phyloP scores from a whole-genome alignment of 257 asterid species.

The Handroanthus guayacan region DNA sequence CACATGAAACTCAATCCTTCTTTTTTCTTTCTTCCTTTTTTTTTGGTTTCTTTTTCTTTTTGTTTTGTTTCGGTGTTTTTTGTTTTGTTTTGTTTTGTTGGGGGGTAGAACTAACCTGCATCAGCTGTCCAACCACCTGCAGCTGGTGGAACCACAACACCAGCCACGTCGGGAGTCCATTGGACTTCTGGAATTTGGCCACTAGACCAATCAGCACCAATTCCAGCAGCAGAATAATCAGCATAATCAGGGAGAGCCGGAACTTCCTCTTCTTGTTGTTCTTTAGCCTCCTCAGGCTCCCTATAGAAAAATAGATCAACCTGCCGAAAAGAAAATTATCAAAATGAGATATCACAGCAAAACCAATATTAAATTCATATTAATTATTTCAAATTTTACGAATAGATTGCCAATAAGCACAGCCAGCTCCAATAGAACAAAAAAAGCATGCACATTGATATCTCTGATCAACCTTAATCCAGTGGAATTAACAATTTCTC shows the following conservation, averaged over 20 bases:
- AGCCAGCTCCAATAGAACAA: not conserved
- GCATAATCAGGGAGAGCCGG: slow-evolving; percentile 51
- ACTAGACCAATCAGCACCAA: slow-evolving; percentile 52
- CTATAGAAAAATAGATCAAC: slow-evolving; percentile 58
- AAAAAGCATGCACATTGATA: not conserved
- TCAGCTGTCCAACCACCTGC: slow-evolving; percentile 44
- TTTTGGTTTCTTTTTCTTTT: no score
- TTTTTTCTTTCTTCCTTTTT: no score
- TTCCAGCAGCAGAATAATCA: slow-evolving; percentile 47
- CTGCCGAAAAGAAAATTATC: slow-evolving; percentile 21
- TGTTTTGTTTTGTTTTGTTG: no score
- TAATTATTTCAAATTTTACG: not conserved
- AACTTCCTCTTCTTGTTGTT: slow-evolving; percentile 52
- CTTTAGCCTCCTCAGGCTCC: slow-evolving; percentile 60
- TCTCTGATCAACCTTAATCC: not conserved
- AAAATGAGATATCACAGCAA: not conserved
- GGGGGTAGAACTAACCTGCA: slow-evolving; percentile 38
- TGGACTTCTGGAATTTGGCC: slow-evolving; percentile 49
- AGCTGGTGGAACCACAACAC: slow-evolving; percentile 32
- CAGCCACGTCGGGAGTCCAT: slow-evolving; percentile 42
- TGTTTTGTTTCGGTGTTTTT: no score
- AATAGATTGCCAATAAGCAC: not conserved
- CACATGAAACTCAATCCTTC: no score
- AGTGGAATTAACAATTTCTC: not conserved
- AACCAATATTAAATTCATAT: not conserved